Conservation (phyloP, 2,329 filamentous ascomycete genomes). For the Dactylellina haptotyla region DNA sequence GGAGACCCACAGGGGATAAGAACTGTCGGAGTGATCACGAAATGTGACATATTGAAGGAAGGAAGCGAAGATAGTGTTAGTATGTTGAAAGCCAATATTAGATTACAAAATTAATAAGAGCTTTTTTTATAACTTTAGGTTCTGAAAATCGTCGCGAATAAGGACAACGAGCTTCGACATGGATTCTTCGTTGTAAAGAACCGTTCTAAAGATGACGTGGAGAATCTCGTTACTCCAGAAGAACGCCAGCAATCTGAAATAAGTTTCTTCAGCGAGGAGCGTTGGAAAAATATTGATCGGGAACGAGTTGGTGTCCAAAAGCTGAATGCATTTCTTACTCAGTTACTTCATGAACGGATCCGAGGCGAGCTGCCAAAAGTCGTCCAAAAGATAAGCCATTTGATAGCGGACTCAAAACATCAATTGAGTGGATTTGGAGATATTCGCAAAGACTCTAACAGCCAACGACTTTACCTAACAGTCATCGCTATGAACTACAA, state of each 20-base stretch:
- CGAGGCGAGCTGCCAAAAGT: not conserved
- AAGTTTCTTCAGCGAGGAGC: not conserved
- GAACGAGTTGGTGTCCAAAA: too few species aligned
- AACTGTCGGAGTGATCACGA: too few species aligned
- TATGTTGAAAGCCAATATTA: not conserved
- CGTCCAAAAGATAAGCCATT: not conserved
- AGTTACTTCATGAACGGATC: too few species aligned
- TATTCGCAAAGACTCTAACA: slow-evolving; percentile 55
- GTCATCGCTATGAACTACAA: slow-evolving; percentile 62
- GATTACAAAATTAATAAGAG: not conserved
- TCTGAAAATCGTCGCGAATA: not conserved
- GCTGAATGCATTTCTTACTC: too few species aligned
- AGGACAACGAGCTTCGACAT: slow-evolving; percentile 39
- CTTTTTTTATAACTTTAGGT: not conserved
- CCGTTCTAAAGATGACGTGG: slow-evolving; percentile 54
- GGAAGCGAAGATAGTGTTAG: not conserved
- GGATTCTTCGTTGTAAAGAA: slow-evolving; percentile 57
- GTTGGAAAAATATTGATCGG: not conserved
- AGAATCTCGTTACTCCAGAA: slow-evolving; percentile 23
- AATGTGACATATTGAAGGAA: not conserved
- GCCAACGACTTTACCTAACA: slow-evolving; percentile 61
- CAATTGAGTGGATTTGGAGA: slow-evolving; percentile 13
- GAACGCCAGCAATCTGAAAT: slow-evolving; percentile 33
- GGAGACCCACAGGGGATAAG: too few species aligned
- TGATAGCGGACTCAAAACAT: not conserved